phyloP scores from a whole-genome alignment of 441 rosid genomes.

The Erodium chrysanthum region DNA sequence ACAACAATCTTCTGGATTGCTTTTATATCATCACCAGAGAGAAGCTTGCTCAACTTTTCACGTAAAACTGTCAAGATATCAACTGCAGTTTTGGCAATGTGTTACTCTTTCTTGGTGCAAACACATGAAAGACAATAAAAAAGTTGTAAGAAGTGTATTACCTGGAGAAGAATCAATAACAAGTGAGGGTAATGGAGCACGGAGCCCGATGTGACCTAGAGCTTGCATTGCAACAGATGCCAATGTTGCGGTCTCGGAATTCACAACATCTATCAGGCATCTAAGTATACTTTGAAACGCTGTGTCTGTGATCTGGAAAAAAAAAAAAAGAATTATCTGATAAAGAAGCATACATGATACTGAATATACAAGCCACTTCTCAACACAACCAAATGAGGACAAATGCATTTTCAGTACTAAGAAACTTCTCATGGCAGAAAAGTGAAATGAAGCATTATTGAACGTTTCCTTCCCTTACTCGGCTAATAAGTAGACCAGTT shows the following conservation, averaged over 20 bases:
- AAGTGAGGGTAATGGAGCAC: constrained; percentile 56
- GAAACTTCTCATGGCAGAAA: too few relatives aligned
- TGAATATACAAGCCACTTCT: background rate
- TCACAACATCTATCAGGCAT: constrained; percentile 59
- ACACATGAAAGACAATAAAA: constrained; percentile 8
- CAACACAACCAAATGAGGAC: constrained; percentile 2
- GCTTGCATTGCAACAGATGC: constrained; percentile 95
- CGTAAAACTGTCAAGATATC: constrained; percentile 46
- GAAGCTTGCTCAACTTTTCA: constrained; percentile 72
- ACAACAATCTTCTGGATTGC: constrained; percentile 69
- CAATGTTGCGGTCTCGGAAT: constrained; percentile 56
- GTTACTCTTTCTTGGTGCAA: constrained; percentile 15
- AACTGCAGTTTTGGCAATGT: constrained; percentile 38
- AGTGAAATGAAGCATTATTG: too few relatives aligned
- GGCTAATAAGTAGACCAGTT: too few relatives aligned
- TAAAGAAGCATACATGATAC: background rate
- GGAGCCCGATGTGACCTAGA: constrained; percentile 83
- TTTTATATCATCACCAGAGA: constrained; percentile 76
- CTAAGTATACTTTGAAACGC: constrained; percentile 53
- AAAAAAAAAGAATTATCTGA: background rate
- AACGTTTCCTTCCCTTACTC: too few relatives aligned
- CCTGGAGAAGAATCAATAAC: constrained; percentile 52
- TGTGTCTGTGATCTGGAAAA: constrained; percentile 51
- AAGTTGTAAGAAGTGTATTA: constrained; percentile 24
- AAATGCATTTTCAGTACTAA: background rate